A percentile compares a stretch with the other conserved stretches of the same genome.
phyloP scores from a whole-genome alignment of 495 filamentous ascomycete species.

The Talaromyces wortmannii region DNA sequence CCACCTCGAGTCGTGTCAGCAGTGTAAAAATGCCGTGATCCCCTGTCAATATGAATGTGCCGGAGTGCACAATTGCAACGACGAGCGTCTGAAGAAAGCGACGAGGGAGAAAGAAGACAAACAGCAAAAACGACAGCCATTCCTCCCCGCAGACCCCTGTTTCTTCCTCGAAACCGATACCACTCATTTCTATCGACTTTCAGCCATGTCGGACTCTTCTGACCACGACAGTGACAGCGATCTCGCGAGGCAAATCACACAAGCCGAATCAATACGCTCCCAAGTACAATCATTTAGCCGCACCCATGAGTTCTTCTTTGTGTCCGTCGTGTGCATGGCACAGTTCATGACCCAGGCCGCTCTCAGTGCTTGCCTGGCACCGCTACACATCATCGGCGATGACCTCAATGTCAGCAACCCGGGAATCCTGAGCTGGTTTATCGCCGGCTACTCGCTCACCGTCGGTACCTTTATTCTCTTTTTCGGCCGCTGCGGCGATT shows the following conservation, averaged over 20 bases:
- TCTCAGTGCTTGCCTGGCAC: constrained; percentile 32
- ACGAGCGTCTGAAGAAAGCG: too few relatives aligned
- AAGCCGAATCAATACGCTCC: neutral
- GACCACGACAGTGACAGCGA: neutral
- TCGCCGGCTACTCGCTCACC: constrained; percentile 46
- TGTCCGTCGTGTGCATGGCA: constrained; percentile 36
- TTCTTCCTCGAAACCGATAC: neutral
- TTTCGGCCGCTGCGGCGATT: constrained; percentile 56
- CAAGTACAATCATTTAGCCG: constrained; percentile 2
- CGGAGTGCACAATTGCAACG: too few relatives aligned
- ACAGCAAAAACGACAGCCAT: neutral
- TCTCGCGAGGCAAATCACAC: neutral
- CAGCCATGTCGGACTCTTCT: neutral
- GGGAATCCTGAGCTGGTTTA: constrained; percentile 38
- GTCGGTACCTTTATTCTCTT: constrained; percentile 61
- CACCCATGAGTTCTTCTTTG: constrained; percentile 31
- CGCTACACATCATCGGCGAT: constrained; percentile 35
- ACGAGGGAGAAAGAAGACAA: too few relatives aligned
- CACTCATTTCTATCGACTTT: neutral
- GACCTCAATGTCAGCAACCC: constrained; percentile 33
- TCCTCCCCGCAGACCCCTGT: neutral
- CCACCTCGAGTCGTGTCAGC: too few relatives aligned
- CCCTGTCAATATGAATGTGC: too few relatives aligned
- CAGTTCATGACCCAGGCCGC: constrained; percentile 42
- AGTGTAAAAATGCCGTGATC: too few relatives aligned